Conservation (phyloP, 768 basidiomycete species). For the Suillus variegatus region DNA sequence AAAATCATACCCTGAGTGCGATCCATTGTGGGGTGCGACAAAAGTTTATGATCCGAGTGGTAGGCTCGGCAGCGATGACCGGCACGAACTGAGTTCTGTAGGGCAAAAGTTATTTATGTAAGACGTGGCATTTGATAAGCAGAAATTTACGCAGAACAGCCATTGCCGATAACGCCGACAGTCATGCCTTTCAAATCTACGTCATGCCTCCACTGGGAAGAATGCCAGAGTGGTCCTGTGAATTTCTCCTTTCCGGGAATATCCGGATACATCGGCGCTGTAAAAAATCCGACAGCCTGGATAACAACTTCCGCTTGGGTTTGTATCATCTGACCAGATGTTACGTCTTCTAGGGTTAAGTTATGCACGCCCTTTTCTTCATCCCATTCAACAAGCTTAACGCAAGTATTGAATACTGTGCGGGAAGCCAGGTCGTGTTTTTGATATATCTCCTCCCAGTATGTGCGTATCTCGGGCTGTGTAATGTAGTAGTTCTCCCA, state of each 20-base stretch:
- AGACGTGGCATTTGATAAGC: slow-evolving; percentile 8
- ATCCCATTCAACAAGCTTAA: slow-evolving; percentile 48
- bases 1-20: slow-evolving; percentile 42
- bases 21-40: slow-evolving; percentile 63
- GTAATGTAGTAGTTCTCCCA: slow-evolving; percentile 49
- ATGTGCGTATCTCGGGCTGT: slow-evolving; percentile 52
- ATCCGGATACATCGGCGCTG: slow-evolving; percentile 46
- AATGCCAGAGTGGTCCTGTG: slow-evolving; percentile 54
- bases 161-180: slow-evolving; percentile 65
- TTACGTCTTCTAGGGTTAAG: slow-evolving; percentile 38
- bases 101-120: slow-evolving; percentile 22
- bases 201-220: slow-evolving; percentile 56
- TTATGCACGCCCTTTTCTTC: slow-evolving; percentile 41
- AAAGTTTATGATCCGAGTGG: slow-evolving; percentile 56
- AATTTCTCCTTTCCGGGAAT: slow-evolving; percentile 47
- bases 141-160: slow-evolving; percentile 53
- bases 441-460: slow-evolving; percentile 49
- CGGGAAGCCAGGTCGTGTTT: slow-evolving; percentile 42
- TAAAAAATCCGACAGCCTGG: slow-evolving; percentile 53
- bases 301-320: slow-evolving; percentile 48
- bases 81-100: slow-evolving; percentile 62
- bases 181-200: slow-evolving; percentile 51
- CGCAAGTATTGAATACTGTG: slow-evolving; percentile 44
- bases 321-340: slow-evolving; percentile 36
- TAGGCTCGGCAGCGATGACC: slow-evolving; percentile 48